Percentiles rank a stretch among this genome's conserved stretches.
Evolutionary conservation across 805 yeast genomes (phyloP).

Genomic region (Zygotorulaspora florentina): DNA sequence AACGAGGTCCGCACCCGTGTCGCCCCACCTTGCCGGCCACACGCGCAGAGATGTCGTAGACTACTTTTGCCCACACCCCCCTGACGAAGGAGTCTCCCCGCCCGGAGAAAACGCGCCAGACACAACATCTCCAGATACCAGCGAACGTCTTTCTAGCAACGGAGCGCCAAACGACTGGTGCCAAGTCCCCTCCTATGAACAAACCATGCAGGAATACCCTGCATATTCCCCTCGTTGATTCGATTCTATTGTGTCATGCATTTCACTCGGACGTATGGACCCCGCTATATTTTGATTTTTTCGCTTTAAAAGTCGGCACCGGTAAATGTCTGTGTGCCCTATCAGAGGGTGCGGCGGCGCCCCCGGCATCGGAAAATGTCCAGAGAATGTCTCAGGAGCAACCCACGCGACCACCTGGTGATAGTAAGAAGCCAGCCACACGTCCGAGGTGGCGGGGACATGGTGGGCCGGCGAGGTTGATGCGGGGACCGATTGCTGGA

Average conservation of each 20-base stretch:
- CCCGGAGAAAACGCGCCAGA: slow-evolving; percentile 1
- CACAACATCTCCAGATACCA: background rate
- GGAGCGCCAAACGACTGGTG: slow-evolving; percentile 6
- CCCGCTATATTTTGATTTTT: background rate
- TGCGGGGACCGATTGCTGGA: too few relatives aligned
- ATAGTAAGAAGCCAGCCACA: background rate
- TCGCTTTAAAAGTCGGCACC: background rate
- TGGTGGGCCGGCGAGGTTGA: too few relatives aligned
- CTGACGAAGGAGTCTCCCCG: too few relatives aligned
- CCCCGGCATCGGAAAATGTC: too few relatives aligned
- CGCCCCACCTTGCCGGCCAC: slow-evolving; percentile 9
- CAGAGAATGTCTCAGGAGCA: background rate
- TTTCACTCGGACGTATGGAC: background rate
- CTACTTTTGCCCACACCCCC: background rate
- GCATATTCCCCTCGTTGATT: background rate
- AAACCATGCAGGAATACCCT: slow-evolving; percentile 7
- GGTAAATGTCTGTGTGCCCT: slow-evolving; percentile 1
- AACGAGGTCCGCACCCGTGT: slow-evolving; percentile 1
- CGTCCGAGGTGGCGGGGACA: too few relatives aligned
- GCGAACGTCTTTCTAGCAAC: background rate
- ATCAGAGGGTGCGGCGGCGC: background rate
- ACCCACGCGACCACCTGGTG: background rate
- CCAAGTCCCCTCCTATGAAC: slow-evolving; percentile 14
- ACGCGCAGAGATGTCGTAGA: background rate
- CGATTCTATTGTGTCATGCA: background rate